Conservation (phyloP, 108 stramenopile species). For the Cafeteria roenbergensis region DNA sequence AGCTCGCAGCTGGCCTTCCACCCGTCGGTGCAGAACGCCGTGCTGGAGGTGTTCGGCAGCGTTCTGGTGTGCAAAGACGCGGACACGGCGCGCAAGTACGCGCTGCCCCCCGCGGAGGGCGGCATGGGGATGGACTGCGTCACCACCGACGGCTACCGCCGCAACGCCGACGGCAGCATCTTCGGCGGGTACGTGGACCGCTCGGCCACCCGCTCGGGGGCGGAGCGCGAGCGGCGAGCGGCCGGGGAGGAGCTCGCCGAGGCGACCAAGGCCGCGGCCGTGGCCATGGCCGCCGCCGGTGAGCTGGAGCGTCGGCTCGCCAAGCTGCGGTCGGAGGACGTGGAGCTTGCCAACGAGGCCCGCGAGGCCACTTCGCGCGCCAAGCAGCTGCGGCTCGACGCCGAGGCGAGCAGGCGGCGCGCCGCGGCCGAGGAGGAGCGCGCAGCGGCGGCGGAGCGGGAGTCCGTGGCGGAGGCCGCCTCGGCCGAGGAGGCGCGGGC, state of each 20-base stretch:
- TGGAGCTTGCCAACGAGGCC: conserved; percentile 57
- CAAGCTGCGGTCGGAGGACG: conserved; percentile 52
- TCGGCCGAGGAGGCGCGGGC: conserved; percentile 47
- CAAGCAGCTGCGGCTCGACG: not conserved
- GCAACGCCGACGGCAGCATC: conserved; percentile 71
- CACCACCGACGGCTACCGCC: conserved; percentile 89
- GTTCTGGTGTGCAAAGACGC: conserved; percentile 56
- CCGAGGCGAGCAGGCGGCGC: not conserved
- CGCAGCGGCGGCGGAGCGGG: not conserved
- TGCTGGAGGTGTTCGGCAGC: conserved; percentile 77
- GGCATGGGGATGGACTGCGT: conserved; percentile 68
- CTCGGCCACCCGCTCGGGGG: conserved; percentile 29
- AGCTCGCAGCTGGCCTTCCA: conserved; percentile 47
- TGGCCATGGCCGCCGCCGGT: conserved; percentile 40
- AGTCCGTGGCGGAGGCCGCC: not conserved
- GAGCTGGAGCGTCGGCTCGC: conserved; percentile 54
- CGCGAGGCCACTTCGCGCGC: conserved; percentile 15
- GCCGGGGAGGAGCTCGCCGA: conserved; percentile 41
- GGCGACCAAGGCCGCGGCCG: conserved; percentile 36
- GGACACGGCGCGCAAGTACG: conserved; percentile 7
- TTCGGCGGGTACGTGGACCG: conserved; percentile 73
- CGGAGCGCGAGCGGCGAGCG: conserved; percentile 38
- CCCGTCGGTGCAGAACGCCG: conserved; percentile 59
- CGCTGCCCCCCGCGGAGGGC: not conserved
- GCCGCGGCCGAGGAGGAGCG: not conserved